Conservation (phyloP, 148 eudicot genomes). For the Cornus suecica region DNA sequence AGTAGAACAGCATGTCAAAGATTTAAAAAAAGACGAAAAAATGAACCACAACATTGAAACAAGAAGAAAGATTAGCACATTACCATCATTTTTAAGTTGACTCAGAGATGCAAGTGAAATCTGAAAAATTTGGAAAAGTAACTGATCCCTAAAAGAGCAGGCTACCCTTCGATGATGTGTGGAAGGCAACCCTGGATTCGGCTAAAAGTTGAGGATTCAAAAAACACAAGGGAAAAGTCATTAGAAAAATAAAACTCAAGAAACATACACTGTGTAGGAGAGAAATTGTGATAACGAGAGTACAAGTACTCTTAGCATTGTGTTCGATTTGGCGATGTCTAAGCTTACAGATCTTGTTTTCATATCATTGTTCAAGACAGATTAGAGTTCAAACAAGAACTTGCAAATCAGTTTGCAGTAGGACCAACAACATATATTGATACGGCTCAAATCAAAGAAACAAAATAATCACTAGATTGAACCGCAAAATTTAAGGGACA, state of each 20-base stretch:
- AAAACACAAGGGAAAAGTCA: background rate
- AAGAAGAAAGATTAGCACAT: conserved; percentile 7
- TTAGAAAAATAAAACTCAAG: background rate
- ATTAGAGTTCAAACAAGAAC: background rate
- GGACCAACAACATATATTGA: background rate
- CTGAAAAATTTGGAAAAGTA: conserved; percentile 71
- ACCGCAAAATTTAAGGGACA: background rate
- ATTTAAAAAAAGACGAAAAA: background rate
- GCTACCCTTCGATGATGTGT: conserved; percentile 81
- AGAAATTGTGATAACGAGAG: background rate
- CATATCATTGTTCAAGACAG: no score
- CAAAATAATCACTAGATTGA: background rate
- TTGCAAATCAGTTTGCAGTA: background rate
- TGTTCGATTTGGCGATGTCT: no score
- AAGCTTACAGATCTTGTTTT: no score
- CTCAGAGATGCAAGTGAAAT: conserved; percentile 77
- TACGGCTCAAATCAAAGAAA: background rate
- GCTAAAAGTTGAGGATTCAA: conserved; percentile 30
- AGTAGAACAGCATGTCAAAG: background rate
- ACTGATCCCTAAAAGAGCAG: conserved; percentile 76
- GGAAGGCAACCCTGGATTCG: conserved; percentile 77
- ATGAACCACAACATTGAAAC: conserved; percentile 5
- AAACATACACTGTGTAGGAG: background rate
- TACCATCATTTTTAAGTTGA: conserved; percentile 83
- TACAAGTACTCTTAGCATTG: background rate